phyloP scores from a whole-genome alignment of 139 green algal species.

The Raphidocelis subcapitata region DNA sequence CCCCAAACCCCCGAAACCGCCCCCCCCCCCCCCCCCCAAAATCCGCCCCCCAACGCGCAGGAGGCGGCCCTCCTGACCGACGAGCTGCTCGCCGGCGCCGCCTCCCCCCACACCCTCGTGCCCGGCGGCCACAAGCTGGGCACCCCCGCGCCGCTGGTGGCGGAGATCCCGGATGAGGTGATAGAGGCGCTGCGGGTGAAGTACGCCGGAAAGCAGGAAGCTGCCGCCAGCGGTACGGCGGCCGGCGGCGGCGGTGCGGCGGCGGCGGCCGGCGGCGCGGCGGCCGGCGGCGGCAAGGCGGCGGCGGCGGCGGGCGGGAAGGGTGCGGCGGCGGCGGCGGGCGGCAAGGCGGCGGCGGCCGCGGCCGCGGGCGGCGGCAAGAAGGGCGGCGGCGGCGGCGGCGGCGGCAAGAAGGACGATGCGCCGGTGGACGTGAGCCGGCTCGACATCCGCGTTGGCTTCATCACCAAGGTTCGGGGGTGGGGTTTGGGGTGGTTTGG shows the following conservation, averaged over 20 bases:
- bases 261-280: slow-evolving; percentile 14
- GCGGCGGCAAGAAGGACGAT: slow-evolving; percentile 13
- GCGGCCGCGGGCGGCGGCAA: slow-evolving; percentile 21
- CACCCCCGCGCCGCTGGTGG: slow-evolving; percentile 55
- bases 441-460: slow-evolving; percentile 77
- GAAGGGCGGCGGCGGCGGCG: slow-evolving; percentile 8
- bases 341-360: slow-evolving; percentile 15
- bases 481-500: no score
- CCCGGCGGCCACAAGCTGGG: slow-evolving; percentile 68
- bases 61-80: slow-evolving; percentile 36
- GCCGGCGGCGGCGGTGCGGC: slow-evolving; percentile 4
- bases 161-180: slow-evolving; percentile 55
- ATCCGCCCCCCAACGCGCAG: no score
- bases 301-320: slow-evolving; percentile 20
- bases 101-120: slow-evolving; percentile 46
- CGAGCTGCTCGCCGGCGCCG: slow-evolving; percentile 26
- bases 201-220: slow-evolving; percentile 30
- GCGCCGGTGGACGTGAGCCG: slow-evolving; percentile 38
- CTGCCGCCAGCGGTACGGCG: not conserved
- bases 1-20: no score
- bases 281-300: slow-evolving; percentile 13
- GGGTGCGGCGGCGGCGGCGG: slow-evolving; percentile 13
- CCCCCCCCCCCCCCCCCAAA: no score
- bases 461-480: slow-evolving; percentile 34
- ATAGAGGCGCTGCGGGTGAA: slow-evolving; percentile 36